Evolutionary conservation across 2,329 filamentous ascomycete genomes (phyloP).

Genomic region (Penicillium sp.): DNA sequence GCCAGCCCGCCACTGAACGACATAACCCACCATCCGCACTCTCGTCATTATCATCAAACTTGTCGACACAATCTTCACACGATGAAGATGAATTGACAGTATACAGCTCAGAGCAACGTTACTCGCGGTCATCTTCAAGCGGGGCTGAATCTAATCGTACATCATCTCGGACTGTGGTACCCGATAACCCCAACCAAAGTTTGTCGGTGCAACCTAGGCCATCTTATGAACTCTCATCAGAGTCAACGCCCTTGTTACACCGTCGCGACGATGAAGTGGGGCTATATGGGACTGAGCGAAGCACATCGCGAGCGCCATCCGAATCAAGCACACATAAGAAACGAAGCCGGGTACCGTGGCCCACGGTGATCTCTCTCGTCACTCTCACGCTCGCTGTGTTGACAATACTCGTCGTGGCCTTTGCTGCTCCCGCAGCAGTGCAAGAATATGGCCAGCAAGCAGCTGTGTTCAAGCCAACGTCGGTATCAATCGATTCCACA

Average conservation of each 20-base stretch:
- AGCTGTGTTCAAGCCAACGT: constrained; percentile 77
- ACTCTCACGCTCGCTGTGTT: constrained; percentile 65
- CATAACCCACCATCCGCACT: constrained; percentile 32
- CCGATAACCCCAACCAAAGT: not conserved
- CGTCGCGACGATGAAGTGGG: constrained; percentile 34
- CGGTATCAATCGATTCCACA: constrained; percentile 81
- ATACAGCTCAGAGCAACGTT: constrained; percentile 30
- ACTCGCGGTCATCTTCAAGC: constrained; percentile 21
- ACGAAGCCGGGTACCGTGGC: constrained; percentile 61
- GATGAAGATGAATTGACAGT: constrained; percentile 33
- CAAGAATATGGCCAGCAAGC: constrained; percentile 86
- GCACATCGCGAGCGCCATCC: constrained; percentile 19
- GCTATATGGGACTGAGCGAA: constrained; percentile 32
- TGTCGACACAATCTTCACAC: constrained; percentile 46
- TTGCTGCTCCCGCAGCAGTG: constrained; percentile 76
- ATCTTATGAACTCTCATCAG: constrained; percentile 42
- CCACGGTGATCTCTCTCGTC: constrained; percentile 72
- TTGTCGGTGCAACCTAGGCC: constrained; percentile 8
- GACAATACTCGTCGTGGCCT: constrained; percentile 73
- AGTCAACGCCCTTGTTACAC: constrained; percentile 45
- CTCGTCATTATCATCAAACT: constrained; percentile 47
- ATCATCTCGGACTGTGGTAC: constrained; percentile 15
- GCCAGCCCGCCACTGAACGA: constrained; percentile 20
- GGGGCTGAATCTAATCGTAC: not conserved
- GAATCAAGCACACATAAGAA: constrained; percentile 22